Base-by-base conservation (phyloP, 176 grass and related monocot species). In the Oryza australiensis region DNA sequence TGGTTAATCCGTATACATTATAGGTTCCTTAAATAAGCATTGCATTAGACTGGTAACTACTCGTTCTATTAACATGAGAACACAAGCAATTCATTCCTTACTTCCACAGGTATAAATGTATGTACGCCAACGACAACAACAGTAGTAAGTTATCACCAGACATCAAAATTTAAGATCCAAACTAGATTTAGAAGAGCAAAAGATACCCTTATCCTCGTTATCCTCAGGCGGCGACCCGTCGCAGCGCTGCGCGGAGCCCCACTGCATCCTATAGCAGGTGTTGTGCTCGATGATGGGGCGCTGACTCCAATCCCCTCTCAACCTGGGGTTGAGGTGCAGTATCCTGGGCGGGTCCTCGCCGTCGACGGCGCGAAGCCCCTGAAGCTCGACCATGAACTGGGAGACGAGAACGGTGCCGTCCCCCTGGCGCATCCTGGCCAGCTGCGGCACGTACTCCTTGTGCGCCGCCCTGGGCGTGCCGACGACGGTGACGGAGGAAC, bases 211-310 rank as follows among this genome's bases (percentile, higher is more conserved):
- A 53, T 98, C 96, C 10, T 95, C 90, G 1, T 86, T 84, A 42
- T 87, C 93, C 51, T 91, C 80, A 0, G 87, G 83, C 12, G 89
- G 87, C 2, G 82, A 77, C 2, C 96, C 93, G 16, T 95, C 89
- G 18, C 96, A 98, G 24, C 96, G 78, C 84, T 91, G 90, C 1
- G 90, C 86, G 0, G 82, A 43, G 16, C 88, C 90, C 95, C 95
- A 98, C 82, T 95, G 92, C 95, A 98, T 95, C 63, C 96, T 70
- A 68, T 95, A 98, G 79, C 96, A 95, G 3, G 92, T 95, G 12
- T 98, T 98, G 64, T 93, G 93, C 80, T 98, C 93, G n/a, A 98
- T 89, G 82, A 98, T 86, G 22, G 92, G 90, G 14, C 84, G 89
- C 87, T 95, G 87, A 75, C 88, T 98, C 90, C 93, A 98, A 64